Conservation (phyloP, 2,329 filamentous ascomycete genomes). For the Exutisphaerella laricina region DNA sequence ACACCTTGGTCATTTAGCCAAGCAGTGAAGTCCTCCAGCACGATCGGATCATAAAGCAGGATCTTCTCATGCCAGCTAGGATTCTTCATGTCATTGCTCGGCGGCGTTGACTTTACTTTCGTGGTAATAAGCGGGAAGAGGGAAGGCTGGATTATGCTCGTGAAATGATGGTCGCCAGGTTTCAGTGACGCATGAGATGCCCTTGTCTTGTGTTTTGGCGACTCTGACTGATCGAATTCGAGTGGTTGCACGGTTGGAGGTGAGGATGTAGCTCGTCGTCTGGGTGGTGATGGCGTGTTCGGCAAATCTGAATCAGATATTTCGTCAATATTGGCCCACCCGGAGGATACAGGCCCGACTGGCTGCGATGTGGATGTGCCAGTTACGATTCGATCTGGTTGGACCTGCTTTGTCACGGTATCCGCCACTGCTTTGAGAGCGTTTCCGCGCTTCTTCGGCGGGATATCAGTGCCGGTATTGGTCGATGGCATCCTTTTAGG, state of each 20-base stretch:
- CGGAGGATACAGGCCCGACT: slow-evolving; percentile 2
- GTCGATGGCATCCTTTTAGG: slow-evolving; percentile 16
- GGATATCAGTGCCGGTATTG: background rate
- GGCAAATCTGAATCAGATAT: slow-evolving; percentile 32
- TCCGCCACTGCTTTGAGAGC: slow-evolving; percentile 8
- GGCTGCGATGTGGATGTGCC: slow-evolving; percentile 19
- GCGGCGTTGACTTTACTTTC: slow-evolving; percentile 43
- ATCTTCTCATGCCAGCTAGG: slow-evolving; percentile 88
- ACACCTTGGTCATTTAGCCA: slow-evolving; percentile 62
- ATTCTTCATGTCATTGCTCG: slow-evolving; percentile 36
- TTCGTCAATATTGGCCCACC: slow-evolving; percentile 29
- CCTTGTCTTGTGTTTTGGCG: slow-evolving; percentile 12
- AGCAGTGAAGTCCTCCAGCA: slow-evolving; percentile 74
- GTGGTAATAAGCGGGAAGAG: slow-evolving; percentile 47
- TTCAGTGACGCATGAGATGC: slow-evolving; percentile 19
- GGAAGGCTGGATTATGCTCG: slow-evolving; percentile 27
- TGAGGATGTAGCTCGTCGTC: slow-evolving; percentile 25
- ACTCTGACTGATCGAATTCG: slow-evolving; percentile 14
- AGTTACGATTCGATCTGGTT: background rate
- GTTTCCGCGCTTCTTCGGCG: slow-evolving; percentile 14
- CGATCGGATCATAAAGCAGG: slow-evolving; percentile 83
- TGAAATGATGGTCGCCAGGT: slow-evolving; percentile 28
- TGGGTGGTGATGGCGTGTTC: slow-evolving; percentile 30
- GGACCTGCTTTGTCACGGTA: background rate
- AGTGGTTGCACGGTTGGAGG: slow-evolving; percentile 20